Evolutionary conservation across 2,329 filamentous ascomycete species (phyloP).

Genomic region (Fusarium sp.): DNA sequence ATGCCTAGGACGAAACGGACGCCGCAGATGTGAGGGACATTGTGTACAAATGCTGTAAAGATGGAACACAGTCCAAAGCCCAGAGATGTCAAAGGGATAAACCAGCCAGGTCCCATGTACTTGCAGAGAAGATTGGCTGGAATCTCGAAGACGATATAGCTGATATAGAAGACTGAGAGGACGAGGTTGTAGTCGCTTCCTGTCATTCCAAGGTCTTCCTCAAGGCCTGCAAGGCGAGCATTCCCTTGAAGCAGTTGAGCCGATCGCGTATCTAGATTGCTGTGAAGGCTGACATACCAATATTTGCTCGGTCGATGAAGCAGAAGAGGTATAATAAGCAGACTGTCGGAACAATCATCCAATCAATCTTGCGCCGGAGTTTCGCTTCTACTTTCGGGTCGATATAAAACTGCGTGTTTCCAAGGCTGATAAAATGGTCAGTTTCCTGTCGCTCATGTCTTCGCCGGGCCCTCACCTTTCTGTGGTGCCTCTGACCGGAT

Average conservation of each 20-base stretch:
- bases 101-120: constrained; percentile 73
- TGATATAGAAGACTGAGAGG: constrained; percentile 72
- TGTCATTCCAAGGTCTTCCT: constrained; percentile 37
- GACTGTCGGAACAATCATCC: constrained; percentile 28
- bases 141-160: constrained; percentile 75
- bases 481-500: not conserved
- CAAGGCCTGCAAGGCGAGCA: constrained; percentile 34
- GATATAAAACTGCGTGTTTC: constrained; percentile 14
- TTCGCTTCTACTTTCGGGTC: constrained; percentile 24
- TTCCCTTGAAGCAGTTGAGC: constrained; percentile 25
- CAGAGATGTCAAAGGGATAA: constrained; percentile 68
- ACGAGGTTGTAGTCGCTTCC: constrained; percentile 73
- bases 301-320: constrained; percentile 69
- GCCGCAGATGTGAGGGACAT: constrained; percentile 59
- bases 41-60: constrained; percentile 70
- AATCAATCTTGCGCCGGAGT: constrained; percentile 29
- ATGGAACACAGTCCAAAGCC: constrained; percentile 70
- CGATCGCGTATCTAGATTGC: rapidly evolving
- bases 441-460: rapidly evolving
- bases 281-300: not conserved
- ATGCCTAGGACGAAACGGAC: constrained; percentile 71
- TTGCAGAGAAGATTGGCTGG: constrained; percentile 73
- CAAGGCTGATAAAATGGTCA: constrained; percentile 9
- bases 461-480: constrained; percentile 2
- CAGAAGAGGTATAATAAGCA: constrained; percentile 69